These are phyloP conservation scores for Colletotrichum sansevieriae DNA, from an alignment of 2,329 filamentous ascomycete genomes.

Conservation along the genomic window DNA sequence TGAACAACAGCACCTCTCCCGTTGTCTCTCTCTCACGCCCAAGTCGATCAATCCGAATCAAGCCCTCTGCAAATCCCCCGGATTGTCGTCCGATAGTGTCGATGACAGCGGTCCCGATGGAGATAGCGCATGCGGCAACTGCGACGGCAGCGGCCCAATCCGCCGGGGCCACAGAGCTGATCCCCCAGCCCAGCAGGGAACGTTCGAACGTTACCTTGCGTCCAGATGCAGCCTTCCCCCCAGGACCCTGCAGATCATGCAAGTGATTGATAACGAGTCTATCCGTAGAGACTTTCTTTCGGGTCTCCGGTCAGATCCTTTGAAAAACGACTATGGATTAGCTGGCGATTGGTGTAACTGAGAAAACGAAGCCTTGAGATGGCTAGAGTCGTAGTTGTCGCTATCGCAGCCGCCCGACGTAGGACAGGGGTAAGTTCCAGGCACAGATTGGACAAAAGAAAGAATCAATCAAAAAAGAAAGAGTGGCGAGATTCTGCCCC, in stretches of 20 bases:
- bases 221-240: slow-evolving; percentile 22
- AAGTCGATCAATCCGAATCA: slow-evolving; percentile 1
- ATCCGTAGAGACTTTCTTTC: slow-evolving; percentile 9
- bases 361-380: slow-evolving; percentile 15
- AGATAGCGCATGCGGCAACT: slow-evolving; percentile 5
- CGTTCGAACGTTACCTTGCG: slow-evolving; percentile 36
- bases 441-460: slow-evolving; percentile 10
- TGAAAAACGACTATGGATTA: slow-evolving; percentile 5
- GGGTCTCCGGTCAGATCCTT: slow-evolving; percentile 11
- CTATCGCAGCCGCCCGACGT: background rate
- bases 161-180: slow-evolving; percentile 38
- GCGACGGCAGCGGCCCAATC: slow-evolving; percentile 37
- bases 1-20: too few species aligned
- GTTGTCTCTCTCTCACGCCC: background rate
- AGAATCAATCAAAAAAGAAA: slow-evolving; percentile 18
- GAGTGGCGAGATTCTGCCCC: slow-evolving; percentile 34
- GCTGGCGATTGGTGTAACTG: slow-evolving; percentile 5
- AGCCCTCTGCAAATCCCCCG: slow-evolving; percentile 8
- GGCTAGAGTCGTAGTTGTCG: slow-evolving; percentile 4
- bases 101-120: slow-evolving; percentile 14
- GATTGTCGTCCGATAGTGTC: slow-evolving; percentile 33
- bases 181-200: slow-evolving; percentile 40
- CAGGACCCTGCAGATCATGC: slow-evolving; percentile 42
- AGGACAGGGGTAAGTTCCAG: background rate
- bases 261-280: slow-evolving; percentile 36